These are phyloP conservation scores for Metschnikowia matae DNA, from an alignment of 805 yeast genomes.

Conservation along the genomic window DNA sequence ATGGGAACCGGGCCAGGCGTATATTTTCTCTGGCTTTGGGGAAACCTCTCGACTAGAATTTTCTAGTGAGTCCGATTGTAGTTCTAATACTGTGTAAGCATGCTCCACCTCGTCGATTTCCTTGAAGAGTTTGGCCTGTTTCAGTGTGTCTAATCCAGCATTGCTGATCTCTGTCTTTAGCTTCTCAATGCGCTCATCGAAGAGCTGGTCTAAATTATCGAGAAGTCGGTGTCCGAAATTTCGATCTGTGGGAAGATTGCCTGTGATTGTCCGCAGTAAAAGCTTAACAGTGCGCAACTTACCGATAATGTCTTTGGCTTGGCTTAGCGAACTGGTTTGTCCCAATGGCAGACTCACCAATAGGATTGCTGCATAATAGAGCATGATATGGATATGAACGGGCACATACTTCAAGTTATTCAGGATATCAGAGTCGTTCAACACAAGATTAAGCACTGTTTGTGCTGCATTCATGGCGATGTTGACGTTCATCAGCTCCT, in stretches of 20 bases:
- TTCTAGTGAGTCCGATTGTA: slow-evolving; percentile 17
- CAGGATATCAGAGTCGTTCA: slow-evolving; percentile 56
- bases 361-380: slow-evolving; percentile 61
- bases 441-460: slow-evolving; percentile 54
- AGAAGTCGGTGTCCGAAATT: slow-evolving; percentile 46
- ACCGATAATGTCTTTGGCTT: slow-evolving; percentile 26
- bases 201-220: slow-evolving; percentile 28
- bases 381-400: slow-evolving; percentile 68
- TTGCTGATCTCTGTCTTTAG: slow-evolving; percentile 18
- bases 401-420: slow-evolving; percentile 60
- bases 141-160: slow-evolving; percentile 13
- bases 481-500: slow-evolving; percentile 35
- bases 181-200: slow-evolving; percentile 24
- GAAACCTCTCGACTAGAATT: slow-evolving; percentile 23
- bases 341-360: slow-evolving; percentile 45
- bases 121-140: slow-evolving; percentile 16
- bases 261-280: slow-evolving; percentile 39
- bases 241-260: slow-evolving; percentile 51
- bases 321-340: slow-evolving; percentile 14
- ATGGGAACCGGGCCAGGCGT: slow-evolving; percentile 66
- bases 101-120: slow-evolving; percentile 12
- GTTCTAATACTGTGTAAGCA: slow-evolving; percentile 9
- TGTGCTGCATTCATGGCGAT: slow-evolving; percentile 62
- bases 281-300: slow-evolving; percentile 42
- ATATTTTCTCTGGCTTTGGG: slow-evolving; percentile 36